Evolutionary conservation across 1,139 yeast genomes (phyloP).

Genomic region (Yamadazyma aaseri): DNA sequence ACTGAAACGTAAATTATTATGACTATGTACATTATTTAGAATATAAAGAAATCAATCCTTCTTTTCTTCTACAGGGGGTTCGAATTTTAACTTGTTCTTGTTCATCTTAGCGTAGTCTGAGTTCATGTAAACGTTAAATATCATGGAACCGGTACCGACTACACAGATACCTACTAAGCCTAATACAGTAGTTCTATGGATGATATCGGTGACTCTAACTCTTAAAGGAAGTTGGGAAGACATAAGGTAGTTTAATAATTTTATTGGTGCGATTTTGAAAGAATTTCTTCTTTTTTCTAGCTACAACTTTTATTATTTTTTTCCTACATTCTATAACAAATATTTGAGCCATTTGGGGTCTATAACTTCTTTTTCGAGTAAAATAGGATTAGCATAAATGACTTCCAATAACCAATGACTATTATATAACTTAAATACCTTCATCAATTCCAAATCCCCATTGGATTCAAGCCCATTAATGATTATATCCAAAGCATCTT

Average conservation of each 20-base stretch:
- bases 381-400: constrained; percentile 42
- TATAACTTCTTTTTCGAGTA: constrained; percentile 36
- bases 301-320: background rate
- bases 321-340: constrained; percentile 27
- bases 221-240: constrained; percentile 39
- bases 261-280: constrained; percentile 1
- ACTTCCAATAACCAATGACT: constrained; percentile 43
- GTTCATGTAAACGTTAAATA: constrained; percentile 62
- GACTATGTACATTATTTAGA: constrained; percentile 10
- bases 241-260: constrained; percentile 18
- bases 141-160: constrained; percentile 55
- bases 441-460: constrained; percentile 24
- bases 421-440: constrained; percentile 39
- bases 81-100: constrained; percentile 39
- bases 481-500: constrained; percentile 29
- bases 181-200: constrained; percentile 79
- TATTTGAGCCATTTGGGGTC: constrained; percentile 41
- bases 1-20: constrained; percentile 5
- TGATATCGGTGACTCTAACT: constrained; percentile 69
- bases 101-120: constrained; percentile 47
- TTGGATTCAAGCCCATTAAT: constrained; percentile 25
- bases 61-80: constrained; percentile 30
- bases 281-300: background rate
- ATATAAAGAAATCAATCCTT: constrained; percentile 6
- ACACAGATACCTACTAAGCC: constrained; percentile 65